Percentiles rank a stretch among this genome's conserved stretches.
phyloP scores from a whole-genome alignment of 192 early-diverging fungal genomes.

The Phlyctochytrium arcticum region DNA sequence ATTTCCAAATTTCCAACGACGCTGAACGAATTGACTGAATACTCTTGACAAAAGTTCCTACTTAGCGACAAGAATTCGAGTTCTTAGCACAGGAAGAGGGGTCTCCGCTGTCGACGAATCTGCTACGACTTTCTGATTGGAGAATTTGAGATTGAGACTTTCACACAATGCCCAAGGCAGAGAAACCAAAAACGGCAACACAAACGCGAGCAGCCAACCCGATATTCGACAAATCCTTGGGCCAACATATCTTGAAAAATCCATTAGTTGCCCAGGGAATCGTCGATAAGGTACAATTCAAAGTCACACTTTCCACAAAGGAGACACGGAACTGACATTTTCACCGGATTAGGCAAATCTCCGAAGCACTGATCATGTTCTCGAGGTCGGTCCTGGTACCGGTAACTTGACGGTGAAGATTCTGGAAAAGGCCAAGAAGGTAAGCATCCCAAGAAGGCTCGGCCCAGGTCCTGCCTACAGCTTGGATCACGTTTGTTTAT shows the following conservation, averaged over 20 bases:
- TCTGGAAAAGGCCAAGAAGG: constrained; percentile 87
- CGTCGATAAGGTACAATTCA: constrained; percentile 81
- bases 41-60: too few relatives aligned
- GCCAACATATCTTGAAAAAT: constrained; percentile 98
- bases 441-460: constrained; percentile 15
- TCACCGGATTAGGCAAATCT: constrained; percentile 30
- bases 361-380: constrained; percentile 46
- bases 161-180: constrained; percentile 25
- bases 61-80: too few relatives aligned
- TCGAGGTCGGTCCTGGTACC: constrained; percentile 97
- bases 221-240: constrained; percentile 93
- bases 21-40: too few relatives aligned
- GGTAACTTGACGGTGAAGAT: constrained; percentile 97
- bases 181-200: constrained; percentile 3
- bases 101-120: too few relatives aligned
- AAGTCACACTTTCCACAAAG: constrained; percentile 21
- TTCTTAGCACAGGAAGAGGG: too few relatives aligned
- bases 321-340: background rate
- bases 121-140: too few relatives aligned
- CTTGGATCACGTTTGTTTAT: background rate
- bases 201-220: constrained; percentile 53
- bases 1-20: too few relatives aligned
- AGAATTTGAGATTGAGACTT: too few relatives aligned
- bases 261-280: constrained; percentile 94
- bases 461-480: background rate